Conservation (phyloP, 2,329 filamentous ascomycete species). For the Fusarium metavorans region DNA sequence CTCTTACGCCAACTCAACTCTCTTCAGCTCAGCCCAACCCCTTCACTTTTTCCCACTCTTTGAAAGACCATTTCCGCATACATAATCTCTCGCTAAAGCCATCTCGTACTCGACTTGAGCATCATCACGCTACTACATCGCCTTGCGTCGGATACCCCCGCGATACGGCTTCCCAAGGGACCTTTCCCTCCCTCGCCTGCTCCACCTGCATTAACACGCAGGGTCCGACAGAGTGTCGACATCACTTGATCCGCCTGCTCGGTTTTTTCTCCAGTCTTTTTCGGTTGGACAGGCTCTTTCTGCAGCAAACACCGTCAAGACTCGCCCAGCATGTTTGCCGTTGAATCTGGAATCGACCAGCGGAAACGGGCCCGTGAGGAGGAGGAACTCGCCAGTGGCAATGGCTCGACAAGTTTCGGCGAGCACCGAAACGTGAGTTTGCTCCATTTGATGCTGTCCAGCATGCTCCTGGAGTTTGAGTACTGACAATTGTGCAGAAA, state of each 20-base stretch:
- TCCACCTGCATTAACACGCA: constrained; percentile 44
- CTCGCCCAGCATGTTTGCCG: constrained; percentile 52
- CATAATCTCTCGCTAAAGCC: constrained; percentile 15
- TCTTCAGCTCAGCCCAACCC: constrained; percentile 20
- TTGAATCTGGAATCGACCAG: constrained; percentile 49
- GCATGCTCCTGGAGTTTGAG: neutral
- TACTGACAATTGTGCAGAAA: constrained; percentile 57
- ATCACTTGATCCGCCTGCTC: constrained; percentile 21
- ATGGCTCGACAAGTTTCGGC: constrained; percentile 56
- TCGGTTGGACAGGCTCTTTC: constrained; percentile 6
- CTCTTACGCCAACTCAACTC: constrained; percentile 24
- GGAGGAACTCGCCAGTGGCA: constrained; percentile 52
- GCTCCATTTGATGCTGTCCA: neutral
- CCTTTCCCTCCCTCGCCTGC: constrained; percentile 30
- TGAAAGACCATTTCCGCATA: constrained; percentile 15
- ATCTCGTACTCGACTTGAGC: neutral
- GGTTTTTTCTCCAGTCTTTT: constrained; percentile 20
- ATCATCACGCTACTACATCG: constrained; percentile 27
- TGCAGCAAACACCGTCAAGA: constrained; percentile 4
- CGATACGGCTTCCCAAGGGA: constrained; percentile 25
- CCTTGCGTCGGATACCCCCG: constrained; percentile 31
- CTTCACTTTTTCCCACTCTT: constrained; percentile 14
- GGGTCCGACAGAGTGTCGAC: constrained; percentile 33
- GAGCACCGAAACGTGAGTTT: constrained; percentile 63
- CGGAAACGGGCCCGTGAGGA: constrained; percentile 62